Percentiles rank a stretch among this genome's conserved stretches.
These are phyloP conservation scores for Pseudogymnoascus sp. DNA, from an alignment of 2,329 filamentous ascomycete species.

Conservation along the genomic window DNA sequence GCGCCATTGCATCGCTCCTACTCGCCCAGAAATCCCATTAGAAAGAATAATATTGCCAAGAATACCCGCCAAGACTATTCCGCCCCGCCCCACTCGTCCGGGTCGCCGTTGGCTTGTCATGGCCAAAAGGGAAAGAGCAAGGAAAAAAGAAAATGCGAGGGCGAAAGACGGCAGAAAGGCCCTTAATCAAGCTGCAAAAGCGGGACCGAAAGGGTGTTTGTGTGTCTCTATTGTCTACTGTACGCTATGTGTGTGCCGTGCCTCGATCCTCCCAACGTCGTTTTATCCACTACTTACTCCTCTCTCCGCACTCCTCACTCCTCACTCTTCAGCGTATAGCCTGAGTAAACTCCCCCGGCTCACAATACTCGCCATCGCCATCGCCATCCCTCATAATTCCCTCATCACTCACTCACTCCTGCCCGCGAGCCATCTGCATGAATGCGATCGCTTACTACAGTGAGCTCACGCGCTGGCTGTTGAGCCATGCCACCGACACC, in stretches of 20 bases:
- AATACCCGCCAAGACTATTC: background rate
- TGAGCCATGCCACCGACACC: constrained; percentile 26
- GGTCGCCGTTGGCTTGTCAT: background rate
- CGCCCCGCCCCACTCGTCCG: constrained; percentile 7
- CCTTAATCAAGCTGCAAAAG: constrained; percentile 6
- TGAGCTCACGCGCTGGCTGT: constrained; percentile 26
- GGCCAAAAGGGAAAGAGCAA: background rate
- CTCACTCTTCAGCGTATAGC: background rate
- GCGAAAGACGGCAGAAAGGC: background rate
- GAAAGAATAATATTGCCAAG: background rate
- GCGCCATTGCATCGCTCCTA: background rate
- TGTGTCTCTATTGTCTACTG: background rate
- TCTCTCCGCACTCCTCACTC: background rate
- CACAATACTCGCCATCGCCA: background rate
- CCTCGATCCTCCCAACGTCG: background rate
- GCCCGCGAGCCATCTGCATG: constrained; percentile 22
- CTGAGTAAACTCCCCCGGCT: background rate
- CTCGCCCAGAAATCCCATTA: background rate
- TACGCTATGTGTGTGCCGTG: background rate
- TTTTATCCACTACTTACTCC: constrained; percentile 6
- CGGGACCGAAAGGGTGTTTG: constrained; percentile 3
- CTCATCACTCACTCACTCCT: background rate
- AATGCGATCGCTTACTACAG: constrained; percentile 25
- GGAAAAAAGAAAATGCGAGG: constrained; percentile 7
- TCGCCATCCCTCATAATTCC: background rate